Conservation (phyloP, 441 rosid genomes). For the Pelargonium cotyledonis region DNA sequence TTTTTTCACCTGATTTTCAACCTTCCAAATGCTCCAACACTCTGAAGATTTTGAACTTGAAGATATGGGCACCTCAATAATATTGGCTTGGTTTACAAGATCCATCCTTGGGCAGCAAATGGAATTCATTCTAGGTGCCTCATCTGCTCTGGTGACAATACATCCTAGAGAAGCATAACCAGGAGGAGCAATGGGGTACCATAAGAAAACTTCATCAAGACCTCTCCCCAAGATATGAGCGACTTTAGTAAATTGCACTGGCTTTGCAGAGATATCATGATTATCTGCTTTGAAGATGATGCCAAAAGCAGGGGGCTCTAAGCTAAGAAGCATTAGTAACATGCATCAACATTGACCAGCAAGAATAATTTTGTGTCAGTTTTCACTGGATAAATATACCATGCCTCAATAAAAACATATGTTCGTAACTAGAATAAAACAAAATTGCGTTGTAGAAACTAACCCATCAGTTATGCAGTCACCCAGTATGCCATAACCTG, state of each 20-base stretch:
- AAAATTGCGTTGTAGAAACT: constrained; percentile 23
- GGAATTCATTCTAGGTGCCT: constrained; percentile 55
- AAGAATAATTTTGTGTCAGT: background rate
- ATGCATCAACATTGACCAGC: background rate
- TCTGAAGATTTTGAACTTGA: constrained; percentile 72
- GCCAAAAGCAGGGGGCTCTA: constrained; percentile 92
- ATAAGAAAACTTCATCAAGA: constrained; percentile 81
- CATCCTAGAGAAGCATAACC: constrained; percentile 96
- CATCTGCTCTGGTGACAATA: constrained; percentile 72
- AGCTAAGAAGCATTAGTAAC: constrained; percentile 35
- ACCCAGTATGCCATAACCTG: constrained; percentile 77
- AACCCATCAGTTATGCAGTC: constrained; percentile 98
- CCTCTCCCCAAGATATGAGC: constrained; percentile 88
- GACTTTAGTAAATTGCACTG: constrained; percentile 82
- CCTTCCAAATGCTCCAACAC: constrained; percentile 98
- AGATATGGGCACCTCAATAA: constrained; percentile 70
- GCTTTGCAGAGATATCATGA: constrained; percentile 82
- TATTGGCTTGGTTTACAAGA: constrained; percentile 81
- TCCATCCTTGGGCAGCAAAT: constrained; percentile 95
- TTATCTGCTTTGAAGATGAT: constrained; percentile 71
- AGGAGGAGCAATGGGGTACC: constrained; percentile 98
- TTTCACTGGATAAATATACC: background rate
- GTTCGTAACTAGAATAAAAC: background rate
- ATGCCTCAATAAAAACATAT: background rate
- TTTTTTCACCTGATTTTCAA: constrained; percentile 84